A percentile compares a stretch with the other conserved stretches of the same genome.
phyloP scores from a whole-genome alignment of 305 asterid genomes.

The Fraxinus sp. region DNA sequence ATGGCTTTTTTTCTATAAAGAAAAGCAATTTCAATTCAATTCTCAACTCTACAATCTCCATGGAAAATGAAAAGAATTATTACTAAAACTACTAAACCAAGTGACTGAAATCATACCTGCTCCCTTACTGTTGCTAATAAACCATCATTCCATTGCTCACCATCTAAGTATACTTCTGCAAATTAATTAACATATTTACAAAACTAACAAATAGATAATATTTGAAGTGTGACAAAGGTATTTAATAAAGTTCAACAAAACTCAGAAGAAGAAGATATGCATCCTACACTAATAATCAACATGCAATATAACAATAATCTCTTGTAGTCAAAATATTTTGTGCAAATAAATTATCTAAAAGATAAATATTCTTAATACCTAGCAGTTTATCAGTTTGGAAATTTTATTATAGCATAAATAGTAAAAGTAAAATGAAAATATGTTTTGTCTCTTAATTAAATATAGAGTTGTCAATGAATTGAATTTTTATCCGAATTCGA shows the following conservation, averaged over 20 bases:
- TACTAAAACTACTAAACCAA: constrained; percentile 9
- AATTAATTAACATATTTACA: constrained; percentile 23
- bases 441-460: neutral
- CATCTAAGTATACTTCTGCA: constrained; percentile 85
- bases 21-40: neutral
- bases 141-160: constrained; percentile 99
- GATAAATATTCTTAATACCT: neutral
- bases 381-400: neutral
- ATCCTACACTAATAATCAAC: neutral
- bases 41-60: constrained; percentile 5
- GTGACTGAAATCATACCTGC: constrained; percentile 53
- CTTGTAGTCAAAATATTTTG: neutral
- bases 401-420: neutral
- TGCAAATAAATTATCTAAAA: neutral
- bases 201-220: constrained; percentile 19
- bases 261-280: neutral
- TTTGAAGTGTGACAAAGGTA: neutral
- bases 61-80: constrained; percentile 18
- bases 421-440: neutral
- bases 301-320: neutral
- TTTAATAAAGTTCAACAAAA: constrained; percentile 10
- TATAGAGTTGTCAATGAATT: no score
- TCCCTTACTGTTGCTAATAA: constrained; percentile 88
- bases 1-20: neutral
- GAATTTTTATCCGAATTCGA: no score